Percentiles rank a stretch among this genome's conserved stretches.
phyloP scores from a whole-genome alignment of 805 yeast species.

The Pichia californica region DNA sequence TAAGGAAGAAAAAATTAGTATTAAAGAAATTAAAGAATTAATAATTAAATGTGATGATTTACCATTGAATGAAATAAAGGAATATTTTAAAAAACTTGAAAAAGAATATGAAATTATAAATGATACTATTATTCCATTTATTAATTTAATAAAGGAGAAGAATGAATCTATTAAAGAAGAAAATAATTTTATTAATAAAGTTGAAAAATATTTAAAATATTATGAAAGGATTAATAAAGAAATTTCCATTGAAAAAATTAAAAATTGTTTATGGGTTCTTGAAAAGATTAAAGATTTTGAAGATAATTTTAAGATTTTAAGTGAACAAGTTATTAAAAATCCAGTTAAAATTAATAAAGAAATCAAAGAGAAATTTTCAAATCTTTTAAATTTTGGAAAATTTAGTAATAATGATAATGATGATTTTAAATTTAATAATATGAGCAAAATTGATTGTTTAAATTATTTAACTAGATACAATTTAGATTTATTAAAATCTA shows the following conservation, averaged over 20 bases:
- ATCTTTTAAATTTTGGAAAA: slow-evolving; percentile 1
- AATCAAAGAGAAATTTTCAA: slow-evolving; percentile 7
- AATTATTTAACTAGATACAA: slow-evolving; percentile 8
- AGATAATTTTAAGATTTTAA: not conserved
- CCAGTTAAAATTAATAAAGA: not conserved
- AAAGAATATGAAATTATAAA: slow-evolving; percentile 1
- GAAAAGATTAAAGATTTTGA: slow-evolving; percentile 1
- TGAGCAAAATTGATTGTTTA: slow-evolving; percentile 5
- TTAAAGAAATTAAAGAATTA: not conserved
- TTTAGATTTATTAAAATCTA: slow-evolving; percentile 16
- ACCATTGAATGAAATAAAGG: slow-evolving; percentile 3
- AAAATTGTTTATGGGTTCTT: not conserved
- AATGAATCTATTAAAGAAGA: not conserved
- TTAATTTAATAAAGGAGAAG: not conserved
- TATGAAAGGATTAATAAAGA: not conserved
- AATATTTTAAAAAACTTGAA: not conserved
- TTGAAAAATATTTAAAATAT: slow-evolving; percentile 2
- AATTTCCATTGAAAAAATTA: slow-evolving; percentile 1
- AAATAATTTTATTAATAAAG: not conserved
- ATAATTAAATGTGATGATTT: not conserved
- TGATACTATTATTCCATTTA: not conserved
- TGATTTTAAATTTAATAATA: slow-evolving; percentile 6
- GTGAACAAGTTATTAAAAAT: slow-evolving; percentile 3
- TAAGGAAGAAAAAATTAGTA: not conserved
- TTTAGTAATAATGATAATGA: too few relatives aligned